Percentiles rank a stretch among this genome's conserved stretches.
These are phyloP conservation scores for Alternaria brassicae DNA, from an alignment of 2,329 filamentous ascomycete genomes.

Conservation along the genomic window DNA sequence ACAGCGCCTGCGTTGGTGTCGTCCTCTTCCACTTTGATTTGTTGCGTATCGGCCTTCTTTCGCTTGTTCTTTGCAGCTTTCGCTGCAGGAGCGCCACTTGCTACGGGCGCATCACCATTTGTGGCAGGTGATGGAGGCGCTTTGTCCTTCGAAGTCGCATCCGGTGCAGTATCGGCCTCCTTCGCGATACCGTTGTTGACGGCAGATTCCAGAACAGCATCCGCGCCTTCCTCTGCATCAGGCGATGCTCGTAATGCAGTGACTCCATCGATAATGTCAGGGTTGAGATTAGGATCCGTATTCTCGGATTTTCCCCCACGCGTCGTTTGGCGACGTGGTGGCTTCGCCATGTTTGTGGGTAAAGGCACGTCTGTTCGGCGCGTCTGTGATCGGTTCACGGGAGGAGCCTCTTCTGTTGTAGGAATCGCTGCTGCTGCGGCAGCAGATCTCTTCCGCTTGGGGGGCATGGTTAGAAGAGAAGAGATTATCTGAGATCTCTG, in stretches of 20 bases:
- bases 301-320: constrained; percentile 30
- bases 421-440: constrained; percentile 28
- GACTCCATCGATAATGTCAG: constrained; percentile 53
- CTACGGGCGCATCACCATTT: constrained; percentile 19
- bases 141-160: constrained; percentile 27
- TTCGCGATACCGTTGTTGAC: constrained; percentile 19
- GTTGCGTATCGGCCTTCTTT: constrained; percentile 30
- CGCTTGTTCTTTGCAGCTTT: constrained; percentile 31
- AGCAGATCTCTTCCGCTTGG: constrained; percentile 43
- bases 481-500: constrained; percentile 14
- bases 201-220: constrained; percentile 18
- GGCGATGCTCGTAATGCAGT: constrained; percentile 54
- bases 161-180: constrained; percentile 20
- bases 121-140: constrained; percentile 17
- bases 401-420: constrained; percentile 15
- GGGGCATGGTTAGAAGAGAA: constrained; percentile 29
- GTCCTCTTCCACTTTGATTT: constrained; percentile 38
- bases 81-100: constrained; percentile 17
- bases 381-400: constrained; percentile 21
- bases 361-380: constrained; percentile 36
- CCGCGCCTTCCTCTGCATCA: constrained; percentile 44
- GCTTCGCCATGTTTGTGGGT: constrained; percentile 28
- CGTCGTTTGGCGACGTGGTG: constrained; percentile 36
- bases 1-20: constrained; percentile 15
- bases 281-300: constrained; percentile 47